Conservation (phyloP, 2,329 filamentous ascomycete genomes). For the Berkeleyomyces rouxiae region DNA sequence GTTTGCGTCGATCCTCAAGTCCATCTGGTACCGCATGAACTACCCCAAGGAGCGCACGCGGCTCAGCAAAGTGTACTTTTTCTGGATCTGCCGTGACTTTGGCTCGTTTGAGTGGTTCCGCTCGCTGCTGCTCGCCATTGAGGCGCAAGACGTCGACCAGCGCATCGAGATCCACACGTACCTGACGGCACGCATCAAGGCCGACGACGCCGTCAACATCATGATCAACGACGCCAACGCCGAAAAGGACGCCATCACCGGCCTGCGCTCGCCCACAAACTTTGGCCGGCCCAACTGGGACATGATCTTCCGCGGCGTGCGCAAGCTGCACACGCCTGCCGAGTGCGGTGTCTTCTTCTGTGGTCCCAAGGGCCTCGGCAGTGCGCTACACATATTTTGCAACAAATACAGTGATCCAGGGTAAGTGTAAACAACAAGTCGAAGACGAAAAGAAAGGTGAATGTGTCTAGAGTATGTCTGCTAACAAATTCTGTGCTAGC, state of each 20-base stretch:
- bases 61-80: constrained; percentile 77
- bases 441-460: too few species aligned
- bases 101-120: constrained; percentile 84
- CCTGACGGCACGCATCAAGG: constrained; percentile 72
- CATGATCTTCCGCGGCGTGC: constrained; percentile 70
- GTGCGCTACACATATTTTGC: constrained; percentile 63
- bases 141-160: constrained; percentile 69
- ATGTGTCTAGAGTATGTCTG: constrained; percentile 14
- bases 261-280: constrained; percentile 65
- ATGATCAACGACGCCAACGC: constrained; percentile 83
- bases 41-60: constrained; percentile 66
- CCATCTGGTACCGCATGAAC: constrained; percentile 88
- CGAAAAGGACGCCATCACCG: constrained; percentile 71
- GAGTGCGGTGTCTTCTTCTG: constrained; percentile 75
- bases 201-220: constrained; percentile 74
- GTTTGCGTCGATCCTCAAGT: constrained; percentile 75
- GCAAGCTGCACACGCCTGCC: constrained; percentile 57
- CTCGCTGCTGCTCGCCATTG: constrained; percentile 66
- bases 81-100: constrained; percentile 83
- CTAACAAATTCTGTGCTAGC: constrained; percentile 22
- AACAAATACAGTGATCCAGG: constrained; percentile 77
- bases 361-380: constrained; percentile 64
- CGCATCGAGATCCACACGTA: constrained; percentile 83
- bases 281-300: constrained; percentile 82
- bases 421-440: constrained; percentile 29